Base-by-base conservation (phyloP, 2,329 filamentous ascomycete species). In the Ophiostoma perfectum region DNA sequence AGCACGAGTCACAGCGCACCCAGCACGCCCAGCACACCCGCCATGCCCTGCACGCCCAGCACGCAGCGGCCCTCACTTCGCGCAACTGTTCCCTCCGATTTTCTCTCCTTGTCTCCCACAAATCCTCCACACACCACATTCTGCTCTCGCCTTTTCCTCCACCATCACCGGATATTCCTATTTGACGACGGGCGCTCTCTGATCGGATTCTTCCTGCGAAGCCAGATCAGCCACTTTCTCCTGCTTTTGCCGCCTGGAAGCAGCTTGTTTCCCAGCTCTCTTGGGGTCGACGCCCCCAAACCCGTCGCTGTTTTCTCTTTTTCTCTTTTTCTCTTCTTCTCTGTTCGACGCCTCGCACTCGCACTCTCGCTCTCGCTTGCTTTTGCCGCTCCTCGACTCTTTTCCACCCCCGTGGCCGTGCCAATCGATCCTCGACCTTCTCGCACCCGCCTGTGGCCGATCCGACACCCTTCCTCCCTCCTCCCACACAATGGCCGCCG, bases 401-500 rank as follows among this genome's bases (percentile, higher is more conserved):
- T 27, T 27, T 27, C 1, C 27, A 27, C 27, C 27, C 42, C 9
- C 42, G 9, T 11, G 42, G 7, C 42, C 9, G 8, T 49, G 45
- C 55, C 55, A 60, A 60, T 60, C 55, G 27, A 27, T 27, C 27
- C 52, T 16, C 49, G 49, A 52, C 27, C 27, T 27, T 27, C 1
- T 27, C 27, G 27, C 49, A 14, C 55, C 12, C 9, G 16, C 16
- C 14, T 14, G 5, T 5, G 8, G 16, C 27, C 36, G 55, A 18
- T 27, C 18, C 27, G 27, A 60, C 55, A 36, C n/a, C 49, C 27
- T 55, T 27, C 58, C 38, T 38, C 38, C n/a, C 58, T 42, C 9
- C 11, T n/a, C 41, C 38, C 64, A 27, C 45, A 27, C 64, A 70
- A 87, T 87, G 84, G 83, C 83, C 64, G 83, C 83, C 63, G 77